Evolutionary conservation across 1,139 yeast species (phyloP), one percentile per base, ranked within the genome.

Genomic region (Lodderomyces margitis): DNA sequence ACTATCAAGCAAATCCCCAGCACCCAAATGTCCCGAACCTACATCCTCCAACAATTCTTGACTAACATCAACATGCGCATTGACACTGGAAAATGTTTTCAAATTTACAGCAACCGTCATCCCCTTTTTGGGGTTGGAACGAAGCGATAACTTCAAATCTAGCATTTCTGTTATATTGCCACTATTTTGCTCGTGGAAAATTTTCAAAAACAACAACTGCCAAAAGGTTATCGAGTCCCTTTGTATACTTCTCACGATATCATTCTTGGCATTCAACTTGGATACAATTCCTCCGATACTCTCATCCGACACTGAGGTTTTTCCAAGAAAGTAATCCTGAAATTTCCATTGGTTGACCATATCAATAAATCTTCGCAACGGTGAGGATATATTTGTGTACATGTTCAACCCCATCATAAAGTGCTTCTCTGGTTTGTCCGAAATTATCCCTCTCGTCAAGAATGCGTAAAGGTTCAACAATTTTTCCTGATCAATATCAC

Each of bases 371-470:
- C 98, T 68, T 61, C 98, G 70, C 48, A 92, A 70, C 1, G 98
- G 98, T 0, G 97, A 89, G 0, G 98, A 89, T 2, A 87, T 82
- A 31, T 88, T 87, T 6, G 86, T 72, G 56, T 92, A 89, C 11
- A 67, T 61, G 0, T 63, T 59, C 9, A 84, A 63, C 2, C 95
- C 96, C 36, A 89, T 64, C 44, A 85, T 78, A 23, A 71, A 69
- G 59, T 91, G 97, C 0, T 60, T 58, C 1, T 55, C 55, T 55
- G 57, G 75, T 43, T 45, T 64, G 51, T 49, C 69, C 9, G 21
- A 16, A n/a, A 38, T 31, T 2, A 38, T 7, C 46, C 61, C 74
- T 53, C 56, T 64, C 5, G 56, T 45, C 40, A 63, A 19, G 51
- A 58, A 48, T 37, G 58, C 54, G 39, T 51, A 44, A 32, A 54